A percentile compares a stretch with the other conserved stretches of the same genome.
phyloP scores from a whole-genome alignment of 805 yeast genomes.

The Cyberlindnera saturnus region DNA sequence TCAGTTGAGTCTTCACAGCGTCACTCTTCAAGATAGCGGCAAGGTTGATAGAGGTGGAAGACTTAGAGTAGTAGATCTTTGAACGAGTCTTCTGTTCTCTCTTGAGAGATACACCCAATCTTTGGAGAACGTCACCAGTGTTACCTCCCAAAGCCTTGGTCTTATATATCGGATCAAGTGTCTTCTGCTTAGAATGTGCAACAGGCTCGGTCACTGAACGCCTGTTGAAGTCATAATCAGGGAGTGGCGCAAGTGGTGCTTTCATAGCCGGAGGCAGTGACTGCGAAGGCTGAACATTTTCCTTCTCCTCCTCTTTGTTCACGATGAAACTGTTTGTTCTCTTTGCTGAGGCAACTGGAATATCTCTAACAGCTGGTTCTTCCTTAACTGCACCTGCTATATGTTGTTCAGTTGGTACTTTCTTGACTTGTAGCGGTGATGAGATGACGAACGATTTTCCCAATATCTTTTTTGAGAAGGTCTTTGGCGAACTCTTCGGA shows the following conservation, averaged over 20 bases:
- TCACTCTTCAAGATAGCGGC: slow-evolving; percentile 17
- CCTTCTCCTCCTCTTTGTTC: background rate
- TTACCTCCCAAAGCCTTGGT: slow-evolving; percentile 11
- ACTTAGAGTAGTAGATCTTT: slow-evolving; percentile 22
- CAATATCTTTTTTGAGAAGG: slow-evolving; percentile 1
- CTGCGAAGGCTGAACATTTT: background rate
- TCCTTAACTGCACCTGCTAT: background rate
- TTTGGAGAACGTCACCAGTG: slow-evolving; percentile 17
- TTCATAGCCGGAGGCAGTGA: background rate
- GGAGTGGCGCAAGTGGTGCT: slow-evolving; percentile 1
- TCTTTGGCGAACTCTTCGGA: slow-evolving; percentile 9
- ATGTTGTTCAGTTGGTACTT: background rate
- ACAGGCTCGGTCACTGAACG: slow-evolving; percentile 18
- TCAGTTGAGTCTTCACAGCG: slow-evolving; percentile 1
- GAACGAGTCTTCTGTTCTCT: slow-evolving; percentile 15
- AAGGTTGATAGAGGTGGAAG: slow-evolving; percentile 23
- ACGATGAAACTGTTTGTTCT: background rate
- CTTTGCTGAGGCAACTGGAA: background rate
- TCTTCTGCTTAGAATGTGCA: slow-evolving; percentile 11
- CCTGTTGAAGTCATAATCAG: slow-evolving; percentile 11
- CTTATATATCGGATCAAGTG: slow-evolving; percentile 22
- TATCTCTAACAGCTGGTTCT: background rate
- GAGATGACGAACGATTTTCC: too few species aligned
- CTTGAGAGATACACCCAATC: slow-evolving; percentile 18
- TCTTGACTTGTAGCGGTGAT: background rate